phyloP scores from a whole-genome alignment of 1,284 basidiomycete species.

The Stereum hirsutum region DNA sequence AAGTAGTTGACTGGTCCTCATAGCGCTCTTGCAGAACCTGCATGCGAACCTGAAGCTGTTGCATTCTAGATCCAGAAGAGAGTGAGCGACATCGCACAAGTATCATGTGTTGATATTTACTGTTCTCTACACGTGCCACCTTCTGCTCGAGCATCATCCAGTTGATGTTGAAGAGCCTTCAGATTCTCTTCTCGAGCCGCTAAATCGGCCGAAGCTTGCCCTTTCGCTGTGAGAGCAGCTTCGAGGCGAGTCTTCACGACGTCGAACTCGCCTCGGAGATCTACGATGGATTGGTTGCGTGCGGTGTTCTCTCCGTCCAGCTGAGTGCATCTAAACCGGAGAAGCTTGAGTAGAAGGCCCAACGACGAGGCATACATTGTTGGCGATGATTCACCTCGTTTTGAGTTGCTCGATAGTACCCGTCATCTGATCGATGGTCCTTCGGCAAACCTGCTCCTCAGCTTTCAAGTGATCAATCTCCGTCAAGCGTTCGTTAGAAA shows the following conservation, averaged over 20 bases:
- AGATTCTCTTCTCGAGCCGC: neutral
- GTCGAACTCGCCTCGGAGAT: neutral
- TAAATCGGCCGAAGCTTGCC: neutral
- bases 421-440: neutral
- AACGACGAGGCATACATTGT: neutral
- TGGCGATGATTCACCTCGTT: neutral
- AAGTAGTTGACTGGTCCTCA: constrained; percentile 42
- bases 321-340: neutral
- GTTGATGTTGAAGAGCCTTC: neutral
- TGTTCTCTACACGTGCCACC: neutral
- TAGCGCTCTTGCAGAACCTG: constrained; percentile 52
- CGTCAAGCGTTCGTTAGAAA: neutral
- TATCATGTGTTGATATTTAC: neutral
- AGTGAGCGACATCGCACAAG: neutral
- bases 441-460: neutral
- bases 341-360: neutral
- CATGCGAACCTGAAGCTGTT: constrained; percentile 22
- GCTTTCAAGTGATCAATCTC: neutral
- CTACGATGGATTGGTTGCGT: neutral
- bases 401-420: neutral
- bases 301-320: neutral
- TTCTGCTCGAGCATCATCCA: neutral
- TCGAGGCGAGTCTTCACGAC: neutral
- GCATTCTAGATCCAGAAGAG: constrained; percentile 8
- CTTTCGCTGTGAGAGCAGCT: neutral